Conservation (phyloP, 2,329 filamentous ascomycete species). For the Epicoccum nigrum region DNA sequence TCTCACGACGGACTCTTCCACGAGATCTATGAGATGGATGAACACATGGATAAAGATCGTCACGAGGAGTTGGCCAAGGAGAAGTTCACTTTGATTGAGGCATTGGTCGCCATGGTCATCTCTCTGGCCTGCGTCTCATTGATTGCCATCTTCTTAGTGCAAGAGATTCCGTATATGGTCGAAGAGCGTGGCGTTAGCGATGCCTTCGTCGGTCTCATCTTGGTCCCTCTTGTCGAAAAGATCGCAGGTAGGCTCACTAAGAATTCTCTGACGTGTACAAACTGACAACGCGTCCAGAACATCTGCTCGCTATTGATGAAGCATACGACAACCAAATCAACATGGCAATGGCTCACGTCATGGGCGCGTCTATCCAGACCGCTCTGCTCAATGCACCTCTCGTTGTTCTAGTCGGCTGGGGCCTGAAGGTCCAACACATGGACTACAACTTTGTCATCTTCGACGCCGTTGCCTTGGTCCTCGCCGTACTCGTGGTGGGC, state of each 20-base stretch:
- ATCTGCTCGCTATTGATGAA: conserved; percentile 83
- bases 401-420: conserved; percentile 84
- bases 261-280: neutral
- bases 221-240: conserved; percentile 84
- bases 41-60: conserved; percentile 68
- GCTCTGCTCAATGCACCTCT: conserved; percentile 86
- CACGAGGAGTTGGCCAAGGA: conserved; percentile 64
- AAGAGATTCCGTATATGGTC: conserved; percentile 71
- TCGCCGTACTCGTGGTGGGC: conserved; percentile 85
- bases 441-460: conserved; percentile 86
- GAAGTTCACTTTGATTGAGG: conserved; percentile 78
- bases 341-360: conserved; percentile 82
- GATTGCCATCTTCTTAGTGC: conserved; percentile 75
- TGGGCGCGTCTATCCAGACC: conserved; percentile 87
- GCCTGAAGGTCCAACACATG: conserved; percentile 67
- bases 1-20: conserved; percentile 80
- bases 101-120: conserved; percentile 67
- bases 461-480: conserved; percentile 79
- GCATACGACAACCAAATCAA: conserved; percentile 85
- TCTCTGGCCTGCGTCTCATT: conserved; percentile 73
- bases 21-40: conserved; percentile 73
- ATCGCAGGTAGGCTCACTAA: conserved; percentile 58
- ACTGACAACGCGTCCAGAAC: conserved; percentile 58
- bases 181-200: conserved; percentile 54
- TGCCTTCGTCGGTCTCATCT: conserved; percentile 71